Base-by-base conservation (phyloP, 805 yeast species). In the Schwanniomyces yamadae region DNA sequence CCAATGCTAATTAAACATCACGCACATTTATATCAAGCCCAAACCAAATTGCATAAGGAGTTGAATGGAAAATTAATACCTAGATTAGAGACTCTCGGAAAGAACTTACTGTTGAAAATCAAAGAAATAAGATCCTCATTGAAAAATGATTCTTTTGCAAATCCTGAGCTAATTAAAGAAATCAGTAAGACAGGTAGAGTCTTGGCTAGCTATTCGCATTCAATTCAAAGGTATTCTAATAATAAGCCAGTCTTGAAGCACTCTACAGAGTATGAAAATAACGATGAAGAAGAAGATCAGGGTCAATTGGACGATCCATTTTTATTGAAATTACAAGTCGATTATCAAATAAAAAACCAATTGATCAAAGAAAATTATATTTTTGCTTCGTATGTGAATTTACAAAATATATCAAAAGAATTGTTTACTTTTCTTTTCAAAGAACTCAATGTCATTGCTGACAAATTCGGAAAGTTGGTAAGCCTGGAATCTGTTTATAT, bases 131-230 rank as follows among this genome's bases (percentile, higher is more conserved):
- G 50, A 47, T 48, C 62, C 5, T 54, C 66, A 20, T 51, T 68
- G 41, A 63, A 57, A 36, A 66, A 68, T 45, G 73, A 68, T 13
- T 55, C 68, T 2, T 68, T 68, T 45, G 63, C 69, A 17, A 67
- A 66, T 41, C 47, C 55, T 13, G 52, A 55, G 6, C 42, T 68
- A 18, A 40, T 58, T 10, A 64, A 51, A 31, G 73, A 68, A 55
- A 73, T 83, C 38, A 71, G 71, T 35, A 77, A 75, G 37, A 82
- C 95, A 1, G 82, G 80, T 37, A 57, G 61, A 26, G 77, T 78
- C 21, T 54, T 82, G 37, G 56, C 49, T 22, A 42, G 45, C 27
- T 69, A 61, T 39, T 57, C 54, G 44, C 38, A 45, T 17, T 49
- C 70, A 1, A 49, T 68, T 9, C 68, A 63, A 36, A 45, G 56